Evolutionary conservation across 331 rosid species (phyloP).

Genomic region (Rosa hybrid): DNA sequence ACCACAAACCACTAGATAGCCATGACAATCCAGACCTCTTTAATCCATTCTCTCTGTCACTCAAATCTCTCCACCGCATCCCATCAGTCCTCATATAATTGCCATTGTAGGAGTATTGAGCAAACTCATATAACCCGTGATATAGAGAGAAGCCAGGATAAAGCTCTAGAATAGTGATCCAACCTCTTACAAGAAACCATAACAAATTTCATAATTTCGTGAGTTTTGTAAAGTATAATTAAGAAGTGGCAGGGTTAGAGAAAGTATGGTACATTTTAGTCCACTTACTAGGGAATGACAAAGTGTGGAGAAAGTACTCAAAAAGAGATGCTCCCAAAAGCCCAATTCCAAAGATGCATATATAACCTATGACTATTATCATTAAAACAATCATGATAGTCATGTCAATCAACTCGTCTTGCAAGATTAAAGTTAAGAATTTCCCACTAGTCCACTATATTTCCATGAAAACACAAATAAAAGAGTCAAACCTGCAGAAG

Average conservation of each 20-base stretch:
- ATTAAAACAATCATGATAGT: constrained; percentile 12
- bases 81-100: constrained; percentile 52
- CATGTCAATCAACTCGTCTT: constrained; percentile 16
- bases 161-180: constrained; percentile 70
- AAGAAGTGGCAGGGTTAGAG: too few relatives aligned
- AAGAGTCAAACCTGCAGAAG: constrained; percentile 75
- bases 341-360: constrained; percentile 79
- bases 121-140: constrained; percentile 83
- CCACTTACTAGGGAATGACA: constrained; percentile 82
- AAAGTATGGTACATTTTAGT: not conserved
- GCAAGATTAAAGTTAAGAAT: not conserved
- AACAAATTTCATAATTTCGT: not conserved
- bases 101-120: constrained; percentile 50
- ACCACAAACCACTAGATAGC: constrained; percentile 71
- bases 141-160: constrained; percentile 84
- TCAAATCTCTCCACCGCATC: constrained; percentile 80
- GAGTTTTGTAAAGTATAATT: not conserved
- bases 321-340: constrained; percentile 75
- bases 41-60: constrained; percentile 63
- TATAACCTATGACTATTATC: constrained; percentile 62
- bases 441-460: not conserved
- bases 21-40: constrained; percentile 68
- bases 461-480: constrained; percentile 5
- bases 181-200: constrained; percentile 49
- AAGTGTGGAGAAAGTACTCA: constrained; percentile 51